Conservation (phyloP, 768 basidiomycete genomes). For the Mycena olivaceomarginata region DNA sequence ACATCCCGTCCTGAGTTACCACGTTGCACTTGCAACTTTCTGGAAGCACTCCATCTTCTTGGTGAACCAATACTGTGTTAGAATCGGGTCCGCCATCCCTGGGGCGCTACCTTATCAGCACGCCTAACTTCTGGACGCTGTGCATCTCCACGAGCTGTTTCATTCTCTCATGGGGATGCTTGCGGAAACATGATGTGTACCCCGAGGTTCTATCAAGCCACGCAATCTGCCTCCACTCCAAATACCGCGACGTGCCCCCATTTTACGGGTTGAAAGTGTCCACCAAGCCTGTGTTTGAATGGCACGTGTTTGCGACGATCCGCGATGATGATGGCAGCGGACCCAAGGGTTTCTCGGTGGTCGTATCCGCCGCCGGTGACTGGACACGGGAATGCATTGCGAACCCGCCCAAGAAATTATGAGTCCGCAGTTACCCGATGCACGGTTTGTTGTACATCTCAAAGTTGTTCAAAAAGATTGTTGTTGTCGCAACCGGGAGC, state of each 20-base stretch:
- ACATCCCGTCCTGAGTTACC: slow-evolving; percentile 67
- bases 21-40: slow-evolving; percentile 68
- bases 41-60: slow-evolving; percentile 64
- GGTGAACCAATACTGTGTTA: slow-evolving; percentile 53
- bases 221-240: slow-evolving; percentile 72
- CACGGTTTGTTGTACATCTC: slow-evolving; percentile 71
- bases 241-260: slow-evolving; percentile 63
- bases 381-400: slow-evolving; percentile 72
- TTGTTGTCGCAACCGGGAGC: too few species aligned
- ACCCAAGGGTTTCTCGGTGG: slow-evolving; percentile 68
- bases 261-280: slow-evolving; percentile 54
- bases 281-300: slow-evolving; percentile 57
- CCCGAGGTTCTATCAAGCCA: slow-evolving; percentile 71
- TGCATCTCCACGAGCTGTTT: slow-evolving; percentile 61
- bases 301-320: slow-evolving; percentile 62
- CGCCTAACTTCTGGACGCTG: slow-evolving; percentile 70
- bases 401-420: slow-evolving; percentile 71
- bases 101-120: too few species aligned
- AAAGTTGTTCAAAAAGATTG: slow-evolving; percentile 65
- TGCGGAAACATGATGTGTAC: slow-evolving; percentile 68
- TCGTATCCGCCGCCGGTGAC: slow-evolving; percentile 74
- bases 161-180: slow-evolving; percentile 71
- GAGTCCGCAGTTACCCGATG: slow-evolving; percentile 72
- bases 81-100: slow-evolving; percentile 56
- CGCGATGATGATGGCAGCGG: slow-evolving; percentile 47